phyloP scores from a whole-genome alignment of 768 basidiomycete species.

The Trametes elegans region DNA sequence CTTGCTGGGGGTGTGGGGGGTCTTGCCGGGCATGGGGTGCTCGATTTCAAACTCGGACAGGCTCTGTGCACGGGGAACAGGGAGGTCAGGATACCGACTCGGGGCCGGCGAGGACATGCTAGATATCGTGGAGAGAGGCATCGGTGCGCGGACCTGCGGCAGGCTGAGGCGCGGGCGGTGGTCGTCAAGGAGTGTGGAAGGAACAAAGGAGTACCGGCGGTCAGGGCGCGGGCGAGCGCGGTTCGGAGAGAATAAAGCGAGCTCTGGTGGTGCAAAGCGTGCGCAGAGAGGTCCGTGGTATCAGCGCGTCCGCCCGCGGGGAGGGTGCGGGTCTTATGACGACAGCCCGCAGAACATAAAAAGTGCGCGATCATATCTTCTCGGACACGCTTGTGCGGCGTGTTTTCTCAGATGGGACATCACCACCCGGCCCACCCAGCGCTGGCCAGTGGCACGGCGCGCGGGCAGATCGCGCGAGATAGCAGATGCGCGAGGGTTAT shows the following conservation, averaged over 20 bases:
- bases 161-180: not conserved
- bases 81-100: constrained; percentile 41
- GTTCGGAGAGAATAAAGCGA: constrained; percentile 9
- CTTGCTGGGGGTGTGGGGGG: constrained; percentile 16
- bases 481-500: constrained; percentile 8
- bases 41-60: constrained; percentile 67
- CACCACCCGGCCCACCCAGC: constrained; percentile 14
- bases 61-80: constrained; percentile 42
- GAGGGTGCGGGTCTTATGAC: constrained; percentile 28
- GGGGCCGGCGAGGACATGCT: constrained; percentile 26
- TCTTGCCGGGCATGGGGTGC: constrained; percentile 24
- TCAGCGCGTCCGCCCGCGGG: constrained; percentile 2
- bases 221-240: not conserved
- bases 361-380: constrained; percentile 20
- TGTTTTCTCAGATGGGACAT: constrained; percentile 24
- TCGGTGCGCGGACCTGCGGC: too few relatives aligned
- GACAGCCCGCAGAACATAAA: constrained; percentile 20
- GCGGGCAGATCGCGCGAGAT: constrained; percentile 19
- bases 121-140: constrained; percentile 25
- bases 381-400: constrained; percentile 15
- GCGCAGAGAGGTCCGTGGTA: constrained; percentile 11
- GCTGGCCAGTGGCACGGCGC: not conserved
- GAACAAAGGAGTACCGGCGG: constrained; percentile 10
- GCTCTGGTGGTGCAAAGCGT: constrained; percentile 9
- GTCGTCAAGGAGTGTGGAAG: not conserved